phyloP scores from a whole-genome alignment of 2,329 filamentous ascomycete species.

The Anisogramma anomala region DNA sequence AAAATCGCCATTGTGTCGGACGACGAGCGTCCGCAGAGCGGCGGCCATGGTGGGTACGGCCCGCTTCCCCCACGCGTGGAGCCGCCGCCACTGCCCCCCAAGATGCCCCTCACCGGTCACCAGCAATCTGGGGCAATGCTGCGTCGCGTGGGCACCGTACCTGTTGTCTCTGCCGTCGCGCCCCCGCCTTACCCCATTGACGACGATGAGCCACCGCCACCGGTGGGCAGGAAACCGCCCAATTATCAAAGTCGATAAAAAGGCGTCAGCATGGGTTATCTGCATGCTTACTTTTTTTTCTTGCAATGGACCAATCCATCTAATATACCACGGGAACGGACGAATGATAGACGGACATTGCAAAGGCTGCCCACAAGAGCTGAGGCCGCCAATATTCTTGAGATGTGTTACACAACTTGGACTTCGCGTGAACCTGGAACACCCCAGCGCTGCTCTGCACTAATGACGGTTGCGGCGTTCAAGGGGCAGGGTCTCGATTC shows the following conservation, averaged over 20 bases:
- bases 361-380: too few relatives aligned
- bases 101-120: slow-evolving; percentile 56
- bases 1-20: slow-evolving; percentile 53
- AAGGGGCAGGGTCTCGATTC: too few relatives aligned
- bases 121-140: slow-evolving; percentile 23
- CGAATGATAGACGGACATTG: too few relatives aligned
- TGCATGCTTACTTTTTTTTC: too few relatives aligned
- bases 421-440: too few relatives aligned
- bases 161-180: slow-evolving; percentile 8
- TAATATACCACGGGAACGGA: too few relatives aligned
- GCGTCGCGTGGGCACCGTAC: slow-evolving; percentile 13
- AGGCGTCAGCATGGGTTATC: too few relatives aligned
- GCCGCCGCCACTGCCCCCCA: slow-evolving; percentile 64
- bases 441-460: too few relatives aligned
- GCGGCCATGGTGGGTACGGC: slow-evolving; percentile 22
- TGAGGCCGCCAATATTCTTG: too few relatives aligned
- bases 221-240: slow-evolving; percentile 74
- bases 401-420: too few relatives aligned
- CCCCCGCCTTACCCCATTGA: slow-evolving; percentile 65
- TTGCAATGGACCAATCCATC: too few relatives aligned
- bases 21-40: slow-evolving; percentile 44
- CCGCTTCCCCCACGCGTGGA: slow-evolving; percentile 32
- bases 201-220: slow-evolving; percentile 71
- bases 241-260: slow-evolving; percentile 40
- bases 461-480: too few relatives aligned